Conservation (phyloP, 1,284 basidiomycete species). For the Ceratobasidium sp. region DNA sequence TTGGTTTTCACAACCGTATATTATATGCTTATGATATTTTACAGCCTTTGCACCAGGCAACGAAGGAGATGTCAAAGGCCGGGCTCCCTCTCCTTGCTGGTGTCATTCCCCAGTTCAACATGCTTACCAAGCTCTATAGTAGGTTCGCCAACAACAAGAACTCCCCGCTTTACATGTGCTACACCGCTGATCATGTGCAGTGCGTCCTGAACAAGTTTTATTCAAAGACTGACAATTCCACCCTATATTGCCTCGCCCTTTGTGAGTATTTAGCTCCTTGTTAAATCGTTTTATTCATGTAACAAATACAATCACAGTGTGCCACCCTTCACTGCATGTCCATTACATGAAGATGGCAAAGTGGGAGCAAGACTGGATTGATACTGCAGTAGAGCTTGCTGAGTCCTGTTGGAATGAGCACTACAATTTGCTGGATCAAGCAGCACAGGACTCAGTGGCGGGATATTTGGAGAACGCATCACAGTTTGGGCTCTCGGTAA, state of each 20-base stretch:
- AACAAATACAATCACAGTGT: background rate
- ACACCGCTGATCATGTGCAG: background rate
- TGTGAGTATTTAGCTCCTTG: background rate
- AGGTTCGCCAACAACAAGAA: background rate
- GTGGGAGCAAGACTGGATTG: conserved; percentile 1
- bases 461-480: background rate
- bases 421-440: background rate
- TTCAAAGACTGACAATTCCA: background rate
- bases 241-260: background rate
- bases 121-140: background rate
- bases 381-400: too few relatives aligned
- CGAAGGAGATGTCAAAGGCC: background rate
- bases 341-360: background rate
- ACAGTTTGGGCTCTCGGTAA: background rate
- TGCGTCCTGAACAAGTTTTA: background rate
- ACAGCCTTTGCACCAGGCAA: background rate
- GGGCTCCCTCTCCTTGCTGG: background rate
- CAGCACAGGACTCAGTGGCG: background rate
- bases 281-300: background rate
- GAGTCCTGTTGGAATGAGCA: background rate
- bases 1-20: background rate
- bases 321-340: background rate
- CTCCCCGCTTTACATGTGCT: background rate
- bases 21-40: background rate
- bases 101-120: background rate